Evolutionary conservation across 2,329 filamentous ascomycete genomes (phyloP), one percentile per base, ranked within the genome.

Genomic region (Colletotrichum nymphaeae): DNA sequence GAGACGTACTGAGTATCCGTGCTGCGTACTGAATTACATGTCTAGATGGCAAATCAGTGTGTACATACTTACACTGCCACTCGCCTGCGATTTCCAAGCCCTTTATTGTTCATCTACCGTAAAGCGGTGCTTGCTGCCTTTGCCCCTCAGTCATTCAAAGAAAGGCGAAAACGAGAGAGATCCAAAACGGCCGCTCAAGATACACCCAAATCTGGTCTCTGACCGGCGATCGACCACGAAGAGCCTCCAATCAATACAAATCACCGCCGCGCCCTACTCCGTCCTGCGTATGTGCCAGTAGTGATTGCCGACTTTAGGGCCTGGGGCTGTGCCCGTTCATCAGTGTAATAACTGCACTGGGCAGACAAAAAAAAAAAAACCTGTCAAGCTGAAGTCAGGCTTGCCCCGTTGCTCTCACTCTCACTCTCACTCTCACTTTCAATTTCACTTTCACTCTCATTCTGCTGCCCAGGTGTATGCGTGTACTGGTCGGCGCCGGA

Each of bases 61-160:
- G 46, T 56, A 71, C 63, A 35, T 72, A 63, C 49, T 68, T 42
- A 52, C 64, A 72, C 57, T 67, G 57, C 63, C 63, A 57, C 57
- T 55, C 5, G 37, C 14, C 37, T 16, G 37, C 37, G 37, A 42
- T 42, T 19, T 42, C 37, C 14, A 16, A 7, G 37, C 37, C 6
- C 6, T 16, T 19, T 5, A 14, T 16, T 37, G 14, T 42, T 19
- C 14, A 42, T 42, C 37, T 16, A 42, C 16, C 37, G 37, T 19
- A 12, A 35, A 5, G 11, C 32, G 56, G 24, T 24, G 56, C 37
- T 52, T 30, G 56, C 37, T 37, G 22, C 19, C 22, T n/a, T 19
- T 49, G 7, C 19, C 4, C 19, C 16, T 49, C 19, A 35, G 24
- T 32, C 32, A 42, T 28, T 22, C 19, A 22, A 42, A 32, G 24